phyloP scores from a whole-genome alignment of 2,329 filamentous ascomycete genomes.

The Fusarium paranaense region DNA sequence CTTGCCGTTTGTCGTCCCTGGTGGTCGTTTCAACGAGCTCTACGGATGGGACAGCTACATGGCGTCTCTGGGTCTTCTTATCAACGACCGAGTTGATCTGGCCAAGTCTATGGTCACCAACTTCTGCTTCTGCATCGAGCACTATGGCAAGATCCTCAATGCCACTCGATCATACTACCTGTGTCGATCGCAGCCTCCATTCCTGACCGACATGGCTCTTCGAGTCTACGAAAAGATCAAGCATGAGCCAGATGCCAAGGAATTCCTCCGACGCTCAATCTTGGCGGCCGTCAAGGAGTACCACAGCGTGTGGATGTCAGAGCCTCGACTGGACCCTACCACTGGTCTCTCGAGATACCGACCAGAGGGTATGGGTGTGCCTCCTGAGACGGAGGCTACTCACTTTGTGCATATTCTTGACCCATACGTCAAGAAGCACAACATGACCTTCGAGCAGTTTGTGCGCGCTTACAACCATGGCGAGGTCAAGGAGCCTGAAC shows the following conservation, averaged over 20 bases:
- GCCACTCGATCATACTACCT: constrained; percentile 97
- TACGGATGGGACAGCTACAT: constrained; percentile 99
- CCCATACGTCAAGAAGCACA: constrained; percentile 86
- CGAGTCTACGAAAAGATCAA: constrained; percentile 95
- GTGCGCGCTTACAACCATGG: constrained; percentile 88
- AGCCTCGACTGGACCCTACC: constrained; percentile 80
- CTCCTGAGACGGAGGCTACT: constrained; percentile 88
- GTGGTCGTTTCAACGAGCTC: constrained; percentile 96
- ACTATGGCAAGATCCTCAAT: constrained; percentile 98
- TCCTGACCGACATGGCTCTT: constrained; percentile 96
- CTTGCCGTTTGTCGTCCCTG: constrained; percentile 95
- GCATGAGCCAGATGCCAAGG: constrained; percentile 80
- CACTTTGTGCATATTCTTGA: constrained; percentile 88
- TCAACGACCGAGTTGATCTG: constrained; percentile 85
- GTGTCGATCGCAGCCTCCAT: constrained; percentile 92
- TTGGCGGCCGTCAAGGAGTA: constrained; percentile 98
- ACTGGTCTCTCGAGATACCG: constrained; percentile 88
- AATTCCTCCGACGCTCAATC: constrained; percentile 84
- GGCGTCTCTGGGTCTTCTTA: constrained; percentile 89
- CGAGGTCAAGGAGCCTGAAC: constrained; percentile 81
- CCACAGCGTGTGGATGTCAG: constrained; percentile 85
- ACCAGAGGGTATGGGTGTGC: constrained; percentile 85
- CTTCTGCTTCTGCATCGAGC: constrained; percentile 97
- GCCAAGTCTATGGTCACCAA: constrained; percentile 96
- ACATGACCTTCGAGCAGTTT: constrained; percentile 85